Base-by-base conservation (phyloP, 768 basidiomycete genomes). In the Trametes gibbosa region DNA sequence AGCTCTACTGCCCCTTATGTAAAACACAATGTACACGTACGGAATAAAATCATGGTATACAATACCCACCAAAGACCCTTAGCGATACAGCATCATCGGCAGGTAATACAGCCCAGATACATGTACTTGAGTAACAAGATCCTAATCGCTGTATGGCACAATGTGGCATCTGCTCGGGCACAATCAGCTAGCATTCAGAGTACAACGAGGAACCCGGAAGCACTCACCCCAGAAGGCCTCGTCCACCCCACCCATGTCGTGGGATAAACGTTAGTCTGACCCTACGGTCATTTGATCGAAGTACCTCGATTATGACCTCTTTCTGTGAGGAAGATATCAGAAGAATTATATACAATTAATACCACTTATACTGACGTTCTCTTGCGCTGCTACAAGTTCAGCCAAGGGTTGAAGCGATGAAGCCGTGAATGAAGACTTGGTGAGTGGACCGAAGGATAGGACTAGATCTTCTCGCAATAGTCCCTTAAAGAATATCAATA, bases 151-250 rank as follows among this genome's bases (percentile, higher is more conserved):
- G 49, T 67, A 63, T 10, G 63, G 66, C 5, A 67, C 62, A 27
- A 67, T 63, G 25, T 67, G 66, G 29, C 66, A 67, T 6, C 66
- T 67, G 19, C 2, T 10, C 19, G 5, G 4, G n/a, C 7, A 13
- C 27, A 6, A 25, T 48, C 27, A 48, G 35, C 19, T n/a, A 43
- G 16, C 55, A 46, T 12, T n/a, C 9, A 16, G 2, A 6, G 41
- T 6, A 35, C 2, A 9, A 0, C 12, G 21, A 40, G 5, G 10
- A 13, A 7, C 2, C n/a, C n/a, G n/a, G n/a, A n/a, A n/a, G n/a
- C 13, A 71, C 84, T 66, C 62, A 92, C 88, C 94, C 94, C 42
- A 97, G 75, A 70, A 88, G 77, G 9, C 94, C 94, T 58, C 91
- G 78, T 10, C 94, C 94, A 61, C 92, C 92, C 94, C 94, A 97